phyloP scores from a whole-genome alignment of 2,329 filamentous ascomycete species.

The Tothia fuscella region DNA sequence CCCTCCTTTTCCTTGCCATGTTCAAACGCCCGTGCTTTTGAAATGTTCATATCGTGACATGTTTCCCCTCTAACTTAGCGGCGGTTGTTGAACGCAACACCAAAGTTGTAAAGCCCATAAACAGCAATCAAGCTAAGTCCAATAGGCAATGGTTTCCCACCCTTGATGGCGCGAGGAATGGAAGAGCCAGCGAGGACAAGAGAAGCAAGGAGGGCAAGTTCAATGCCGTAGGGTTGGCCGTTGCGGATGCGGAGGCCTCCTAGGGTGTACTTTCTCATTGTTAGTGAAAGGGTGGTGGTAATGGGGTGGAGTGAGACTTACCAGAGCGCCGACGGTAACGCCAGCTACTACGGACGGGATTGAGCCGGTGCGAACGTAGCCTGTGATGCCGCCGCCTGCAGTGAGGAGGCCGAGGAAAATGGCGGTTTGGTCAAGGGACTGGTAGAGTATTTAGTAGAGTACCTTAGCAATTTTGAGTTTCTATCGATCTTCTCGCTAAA shows the following conservation, averaged over 20 bases:
- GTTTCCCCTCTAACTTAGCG: too few species aligned
- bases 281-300: background rate
- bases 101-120: constrained; percentile 71
- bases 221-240: constrained; percentile 67
- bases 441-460: too few species aligned
- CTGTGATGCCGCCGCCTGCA: constrained; percentile 74
- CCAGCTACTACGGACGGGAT: constrained; percentile 80
- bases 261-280: constrained; percentile 50
- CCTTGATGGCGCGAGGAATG: constrained; percentile 74
- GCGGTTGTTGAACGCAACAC: constrained; percentile 23
- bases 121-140: constrained; percentile 66
- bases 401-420: constrained; percentile 71
- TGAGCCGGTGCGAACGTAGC: constrained; percentile 75
- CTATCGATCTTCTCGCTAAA: too few species aligned
- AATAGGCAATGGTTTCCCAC: constrained; percentile 72
- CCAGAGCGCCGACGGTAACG: constrained; percentile 62
- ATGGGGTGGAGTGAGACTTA: constrained; percentile 20
- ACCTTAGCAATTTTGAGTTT: too few species aligned
- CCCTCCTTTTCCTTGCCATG: too few species aligned
- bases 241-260: constrained; percentile 71
- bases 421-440: constrained; percentile 49
- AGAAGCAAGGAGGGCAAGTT: constrained; percentile 80
- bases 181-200: constrained; percentile 72
- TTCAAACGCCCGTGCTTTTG: too few species aligned
- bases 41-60: too few species aligned